A percentile compares a stretch with the other conserved stretches of the same genome.
These are phyloP conservation scores for Tricholoma terreum DNA, from an alignment of 768 basidiomycete genomes.

Conservation along the genomic window DNA sequence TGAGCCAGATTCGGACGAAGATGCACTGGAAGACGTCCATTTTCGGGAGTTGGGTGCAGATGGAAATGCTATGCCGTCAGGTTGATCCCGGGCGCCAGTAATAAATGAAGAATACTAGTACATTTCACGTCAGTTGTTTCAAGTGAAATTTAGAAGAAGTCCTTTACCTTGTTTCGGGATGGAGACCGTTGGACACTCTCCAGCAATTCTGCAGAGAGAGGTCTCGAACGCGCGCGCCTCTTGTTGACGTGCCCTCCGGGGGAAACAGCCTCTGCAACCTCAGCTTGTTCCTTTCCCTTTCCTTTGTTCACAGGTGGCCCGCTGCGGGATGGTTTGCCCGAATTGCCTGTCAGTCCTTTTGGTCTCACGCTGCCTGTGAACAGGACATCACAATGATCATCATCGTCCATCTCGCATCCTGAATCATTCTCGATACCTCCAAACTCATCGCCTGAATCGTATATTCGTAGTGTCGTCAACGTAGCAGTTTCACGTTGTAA, in stretches of 20 bases:
- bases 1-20: conserved; percentile 50
- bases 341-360: conserved; percentile 20
- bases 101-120: conserved; percentile 1
- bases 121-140: conserved; percentile 2
- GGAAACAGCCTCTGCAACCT: conserved; percentile 67
- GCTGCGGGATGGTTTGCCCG: conserved; percentile 7
- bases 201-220: conserved; percentile 63
- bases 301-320: conserved; percentile 1
- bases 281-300: conserved; percentile 46
- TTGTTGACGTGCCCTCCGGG: conserved; percentile 77
- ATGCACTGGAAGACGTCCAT: conserved; percentile 33
- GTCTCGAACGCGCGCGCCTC: conserved; percentile 69
- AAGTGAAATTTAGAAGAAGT: not conserved
- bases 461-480: conserved; percentile 57
- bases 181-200: conserved; percentile 44
- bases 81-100: conserved; percentile 6
- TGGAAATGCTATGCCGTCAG: conserved; percentile 34
- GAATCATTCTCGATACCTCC: conserved; percentile 44
- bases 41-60: conserved; percentile 40
- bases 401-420: conserved; percentile 47
- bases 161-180: conserved; percentile 41
- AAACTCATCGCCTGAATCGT: conserved; percentile 44
- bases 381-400: conserved; percentile 31
- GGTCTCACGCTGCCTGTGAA: conserved; percentile 28
- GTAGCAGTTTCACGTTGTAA: conserved; percentile 58